Evolutionary conservation across 2,329 filamentous ascomycete species (phyloP), one percentile per base, ranked within the genome.

Genomic region (Aureobasidium sp.): DNA sequence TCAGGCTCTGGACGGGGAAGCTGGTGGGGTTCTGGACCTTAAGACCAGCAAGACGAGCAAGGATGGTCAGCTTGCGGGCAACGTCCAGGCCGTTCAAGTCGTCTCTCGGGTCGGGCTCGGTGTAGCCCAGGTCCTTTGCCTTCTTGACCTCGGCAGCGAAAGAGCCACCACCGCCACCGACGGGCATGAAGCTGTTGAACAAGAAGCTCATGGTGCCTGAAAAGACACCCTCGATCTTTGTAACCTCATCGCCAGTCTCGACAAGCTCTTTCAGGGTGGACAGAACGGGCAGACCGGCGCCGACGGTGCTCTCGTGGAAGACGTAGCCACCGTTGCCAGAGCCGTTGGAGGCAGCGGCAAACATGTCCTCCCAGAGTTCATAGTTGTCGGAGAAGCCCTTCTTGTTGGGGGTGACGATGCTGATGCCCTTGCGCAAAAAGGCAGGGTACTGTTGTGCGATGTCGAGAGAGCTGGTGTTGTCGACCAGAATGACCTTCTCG

Each of bases 171-270:
- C 81, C 79, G 5, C 88, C 88, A 55, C 85, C 84, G 2, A 87
- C 86, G 0, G 94, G 94, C 53, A 92, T 91, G 75, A 97, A 99
- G 25, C 86, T 92, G 81, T 97, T 97, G 85, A 99, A 97, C 44
- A 99, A 82, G 82, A 97, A 99, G 42, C 90, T 95, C 86, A 99
- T 93, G 61, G 94, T 99, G 66, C 94, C 94, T 65, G 90, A 96
- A 78, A 99, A 97, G 57, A 99, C 92, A 67, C 94, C 94, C 78
- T 97, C 93, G 68, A 99, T 95, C 77, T 88, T 92, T 61, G 84
- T 91, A 5, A 99, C 88, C 73, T 90, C 82, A 72, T 99, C 94
- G 45, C 94, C 94, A 1, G 94, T 99, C 65, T 92, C 88, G 27
- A 97, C 84, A n/a, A 99, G 83, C 70, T 99, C 94, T 72, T 91